phyloP scores from a whole-genome alignment of 75 land plant species.

The Sequoiadendron giganteum region DNA sequence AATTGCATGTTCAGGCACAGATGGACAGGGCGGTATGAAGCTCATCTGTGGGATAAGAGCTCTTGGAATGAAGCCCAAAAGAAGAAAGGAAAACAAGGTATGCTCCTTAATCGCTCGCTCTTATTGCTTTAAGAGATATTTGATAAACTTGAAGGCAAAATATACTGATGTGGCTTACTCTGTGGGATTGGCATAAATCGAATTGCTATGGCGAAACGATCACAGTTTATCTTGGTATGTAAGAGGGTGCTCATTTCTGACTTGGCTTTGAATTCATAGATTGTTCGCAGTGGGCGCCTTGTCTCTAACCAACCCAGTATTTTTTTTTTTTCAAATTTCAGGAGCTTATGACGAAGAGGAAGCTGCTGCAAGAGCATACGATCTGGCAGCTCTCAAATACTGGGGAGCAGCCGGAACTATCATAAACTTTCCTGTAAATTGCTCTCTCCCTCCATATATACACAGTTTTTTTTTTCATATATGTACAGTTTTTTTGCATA shows the following conservation, averaged over 20 bases:
- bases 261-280: neutral
- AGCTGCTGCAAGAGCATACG: slow-evolving; percentile 49
- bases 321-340: neutral
- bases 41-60: slow-evolving; percentile 77
- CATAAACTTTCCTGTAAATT: slow-evolving; percentile 42
- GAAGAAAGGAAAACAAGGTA: slow-evolving; percentile 79
- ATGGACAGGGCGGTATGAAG: slow-evolving; percentile 71
- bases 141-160: neutral
- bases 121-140: neutral
- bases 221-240: slow-evolving; percentile 8
- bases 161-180: neutral
- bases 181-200: neutral
- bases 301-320: neutral
- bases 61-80: slow-evolving; percentile 65
- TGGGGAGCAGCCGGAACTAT: slow-evolving; percentile 43
- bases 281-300: neutral
- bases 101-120: neutral
- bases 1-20: slow-evolving; percentile 41
- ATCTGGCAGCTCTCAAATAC: slow-evolving; percentile 47
- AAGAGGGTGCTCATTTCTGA: neutral
- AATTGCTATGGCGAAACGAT: neutral
- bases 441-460: neutral
- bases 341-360: slow-evolving; percentile 57
- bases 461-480: neutral
- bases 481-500: too few relatives aligned